phyloP scores from a whole-genome alignment of 768 basidiomycete genomes.

The Lactarius sp. region DNA sequence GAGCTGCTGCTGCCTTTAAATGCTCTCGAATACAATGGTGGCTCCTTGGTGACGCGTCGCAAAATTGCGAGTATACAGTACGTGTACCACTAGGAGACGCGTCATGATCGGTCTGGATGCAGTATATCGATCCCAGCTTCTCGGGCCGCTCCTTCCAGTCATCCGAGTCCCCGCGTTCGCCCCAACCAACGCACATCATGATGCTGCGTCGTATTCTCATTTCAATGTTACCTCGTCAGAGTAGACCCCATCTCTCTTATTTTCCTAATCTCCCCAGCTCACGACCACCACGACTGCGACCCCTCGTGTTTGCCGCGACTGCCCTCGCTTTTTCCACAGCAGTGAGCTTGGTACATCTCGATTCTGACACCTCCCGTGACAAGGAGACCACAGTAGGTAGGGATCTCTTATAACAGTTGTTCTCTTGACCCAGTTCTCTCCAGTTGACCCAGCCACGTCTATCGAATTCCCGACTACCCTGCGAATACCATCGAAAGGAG shows the following conservation, averaged over 20 bases:
- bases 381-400: constrained; percentile 23
- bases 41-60: constrained; percentile 25
- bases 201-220: constrained; percentile 10
- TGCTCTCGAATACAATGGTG: constrained; percentile 9
- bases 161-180: too few species aligned
- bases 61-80: not conserved
- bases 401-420: not conserved
- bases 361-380: constrained; percentile 33
- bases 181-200: not conserved
- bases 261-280: not conserved
- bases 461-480: constrained; percentile 68
- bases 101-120: not conserved
- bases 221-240: constrained; percentile 7
- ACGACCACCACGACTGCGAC: not conserved
- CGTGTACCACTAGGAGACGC: constrained; percentile 1
- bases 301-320: constrained; percentile 12
- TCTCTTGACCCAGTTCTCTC: not conserved
- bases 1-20: constrained; percentile 12
- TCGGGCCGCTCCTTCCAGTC: not conserved
- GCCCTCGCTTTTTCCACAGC: constrained; percentile 34
- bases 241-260: not conserved
- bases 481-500: constrained; percentile 56
- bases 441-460: constrained; percentile 71
- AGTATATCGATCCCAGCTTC: not conserved
- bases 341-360: constrained; percentile 40